phyloP scores from a whole-genome alignment of 139 green algal species.

The Chlamydomonas sp. region DNA sequence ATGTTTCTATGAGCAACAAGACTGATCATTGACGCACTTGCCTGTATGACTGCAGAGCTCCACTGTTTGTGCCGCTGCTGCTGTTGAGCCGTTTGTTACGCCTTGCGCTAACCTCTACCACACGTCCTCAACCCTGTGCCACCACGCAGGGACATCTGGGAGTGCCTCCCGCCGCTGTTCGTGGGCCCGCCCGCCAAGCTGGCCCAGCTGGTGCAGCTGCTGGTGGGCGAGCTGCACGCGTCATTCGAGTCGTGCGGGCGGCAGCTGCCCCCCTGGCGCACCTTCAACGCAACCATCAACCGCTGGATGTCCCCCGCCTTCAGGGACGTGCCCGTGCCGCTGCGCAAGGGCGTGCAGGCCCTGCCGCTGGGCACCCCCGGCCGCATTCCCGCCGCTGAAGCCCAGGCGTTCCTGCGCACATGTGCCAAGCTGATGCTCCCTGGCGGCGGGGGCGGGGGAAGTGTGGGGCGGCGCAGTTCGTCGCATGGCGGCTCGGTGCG shows the following conservation, averaged over 20 bases:
- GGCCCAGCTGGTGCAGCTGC: conserved; percentile 54
- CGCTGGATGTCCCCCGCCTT: conserved; percentile 52
- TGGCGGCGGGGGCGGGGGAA: not conserved
- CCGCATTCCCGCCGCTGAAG: conserved; percentile 17
- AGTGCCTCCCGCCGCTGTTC: conserved; percentile 53
- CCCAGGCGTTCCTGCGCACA: conserved; percentile 13
- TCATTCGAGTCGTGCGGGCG: conserved; percentile 34
- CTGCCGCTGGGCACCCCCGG: not conserved
- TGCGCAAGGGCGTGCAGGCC: not conserved
- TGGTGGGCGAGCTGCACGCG: conserved; percentile 47
- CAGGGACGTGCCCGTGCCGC: conserved; percentile 48
- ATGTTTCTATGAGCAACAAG: too few species aligned
- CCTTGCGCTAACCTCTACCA: not conserved
- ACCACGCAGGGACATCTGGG: conserved; percentile 50
- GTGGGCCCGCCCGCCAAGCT: conserved; percentile 53
- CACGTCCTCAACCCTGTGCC: not conserved
- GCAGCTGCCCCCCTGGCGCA: conserved; percentile 54
- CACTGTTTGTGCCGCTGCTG: too few species aligned
- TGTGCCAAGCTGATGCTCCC: not conserved
- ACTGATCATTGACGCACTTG: too few species aligned
- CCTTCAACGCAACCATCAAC: conserved; percentile 44
- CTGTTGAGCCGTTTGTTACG: too few species aligned
- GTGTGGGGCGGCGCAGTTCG: not conserved
- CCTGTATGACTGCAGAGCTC: too few species aligned
- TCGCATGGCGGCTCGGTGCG: not conserved